phyloP scores from a whole-genome alignment of 2,329 filamentous ascomycete species.

The Ophiocordyceps robertsii region DNA sequence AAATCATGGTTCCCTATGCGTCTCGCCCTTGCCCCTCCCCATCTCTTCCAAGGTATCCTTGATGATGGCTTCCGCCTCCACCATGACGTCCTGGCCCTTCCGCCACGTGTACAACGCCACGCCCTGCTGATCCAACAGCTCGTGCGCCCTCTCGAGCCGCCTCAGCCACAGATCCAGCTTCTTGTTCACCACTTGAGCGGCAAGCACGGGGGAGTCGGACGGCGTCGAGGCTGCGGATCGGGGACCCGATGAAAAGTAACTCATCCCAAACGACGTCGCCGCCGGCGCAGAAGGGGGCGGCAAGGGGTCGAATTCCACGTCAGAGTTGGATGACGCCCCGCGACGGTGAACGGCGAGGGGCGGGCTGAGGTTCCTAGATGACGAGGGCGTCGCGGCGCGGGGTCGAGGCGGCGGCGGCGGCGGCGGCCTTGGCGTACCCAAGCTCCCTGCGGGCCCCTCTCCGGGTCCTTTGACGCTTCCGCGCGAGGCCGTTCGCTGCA shows the following conservation, averaged over 20 bases:
- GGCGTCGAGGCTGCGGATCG: slow-evolving; percentile 20
- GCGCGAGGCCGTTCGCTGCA: neutral
- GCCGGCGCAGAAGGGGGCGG: slow-evolving; percentile 15
- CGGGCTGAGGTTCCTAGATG: slow-evolving; percentile 18
- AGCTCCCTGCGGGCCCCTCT: neutral
- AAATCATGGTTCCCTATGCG: too few relatives aligned
- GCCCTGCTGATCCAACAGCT: slow-evolving; percentile 46
- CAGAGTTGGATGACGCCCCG: slow-evolving; percentile 21
- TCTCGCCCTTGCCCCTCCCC: slow-evolving; percentile 6
- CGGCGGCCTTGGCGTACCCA: slow-evolving; percentile 17
- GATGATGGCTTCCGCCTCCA: slow-evolving; percentile 52
- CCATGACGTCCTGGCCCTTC: slow-evolving; percentile 54
- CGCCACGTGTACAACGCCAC: slow-evolving; percentile 63
- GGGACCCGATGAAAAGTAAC: slow-evolving; percentile 12
- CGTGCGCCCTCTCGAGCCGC: slow-evolving; percentile 51
- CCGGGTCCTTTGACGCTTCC: neutral
- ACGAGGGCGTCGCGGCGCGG: slow-evolving; percentile 21
- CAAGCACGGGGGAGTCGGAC: slow-evolving; percentile 18
- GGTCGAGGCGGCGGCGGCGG: slow-evolving; percentile 36
- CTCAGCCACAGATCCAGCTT: slow-evolving; percentile 61
- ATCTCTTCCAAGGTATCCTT: slow-evolving; percentile 36
- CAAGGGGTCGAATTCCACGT: slow-evolving; percentile 27
- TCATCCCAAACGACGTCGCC: slow-evolving; percentile 6
- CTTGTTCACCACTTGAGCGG: slow-evolving; percentile 38
- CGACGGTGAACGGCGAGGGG: slow-evolving; percentile 16